A percentile compares a stretch with the other conserved stretches of the same genome.
These are phyloP conservation scores for Coffea canephora DNA, from an alignment of 257 asterid species.

Conservation along the genomic window DNA sequence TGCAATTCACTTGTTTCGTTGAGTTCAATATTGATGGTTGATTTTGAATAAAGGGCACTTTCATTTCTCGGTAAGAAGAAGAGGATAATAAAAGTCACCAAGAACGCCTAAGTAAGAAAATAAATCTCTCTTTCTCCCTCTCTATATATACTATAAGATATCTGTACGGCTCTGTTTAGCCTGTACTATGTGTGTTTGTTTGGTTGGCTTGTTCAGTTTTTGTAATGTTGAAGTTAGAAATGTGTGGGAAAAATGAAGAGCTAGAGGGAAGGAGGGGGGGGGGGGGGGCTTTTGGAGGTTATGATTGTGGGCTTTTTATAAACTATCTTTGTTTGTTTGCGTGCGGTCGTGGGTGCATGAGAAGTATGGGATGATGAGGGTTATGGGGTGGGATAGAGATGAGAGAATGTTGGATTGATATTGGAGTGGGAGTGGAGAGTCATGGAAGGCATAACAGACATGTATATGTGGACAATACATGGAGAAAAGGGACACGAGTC, in stretches of 20 bases:
- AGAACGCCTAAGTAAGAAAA: constrained; percentile 9
- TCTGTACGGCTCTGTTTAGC: constrained; percentile 5
- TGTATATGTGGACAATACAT: constrained; percentile 31
- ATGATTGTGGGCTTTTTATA: constrained; percentile 43
- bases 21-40: constrained; percentile 23
- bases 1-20: constrained; percentile 30
- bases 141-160: background rate
- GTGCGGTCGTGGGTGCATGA: constrained; percentile 41
- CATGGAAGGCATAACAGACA: constrained; percentile 20
- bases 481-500: constrained; percentile 17
- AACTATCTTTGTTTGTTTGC: constrained; percentile 6
- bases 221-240: constrained; percentile 15
- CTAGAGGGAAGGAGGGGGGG: constrained; percentile 7
- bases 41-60: constrained; percentile 70
- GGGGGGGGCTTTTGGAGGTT: constrained; percentile 38
- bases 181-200: constrained; percentile 4
- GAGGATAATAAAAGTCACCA: background rate
- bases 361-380: background rate
- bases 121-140: background rate
- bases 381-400: background rate
- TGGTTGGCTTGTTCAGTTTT: constrained; percentile 8
- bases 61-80: constrained; percentile 54
- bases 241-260: background rate
- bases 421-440: background rate
- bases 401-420: background rate